These are phyloP conservation scores for Aspergillus fijiensis DNA, from an alignment of 2,329 filamentous ascomycete genomes.

Conservation along the genomic window DNA sequence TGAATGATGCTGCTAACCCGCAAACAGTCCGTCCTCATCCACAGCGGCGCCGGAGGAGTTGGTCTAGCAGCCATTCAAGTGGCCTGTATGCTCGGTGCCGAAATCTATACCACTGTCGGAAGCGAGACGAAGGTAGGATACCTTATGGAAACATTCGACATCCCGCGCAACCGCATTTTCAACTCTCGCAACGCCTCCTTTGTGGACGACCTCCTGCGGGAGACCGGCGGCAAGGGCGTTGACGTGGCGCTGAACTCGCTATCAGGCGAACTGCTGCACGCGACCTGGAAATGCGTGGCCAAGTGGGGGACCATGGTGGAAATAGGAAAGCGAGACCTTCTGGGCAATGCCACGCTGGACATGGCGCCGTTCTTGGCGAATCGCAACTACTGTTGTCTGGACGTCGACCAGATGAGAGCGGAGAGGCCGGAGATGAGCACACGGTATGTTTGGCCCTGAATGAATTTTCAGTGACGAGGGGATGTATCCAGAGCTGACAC, in stretches of 20 bases:
- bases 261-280: conserved; percentile 8
- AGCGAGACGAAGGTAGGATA: conserved; percentile 18
- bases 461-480: too few species aligned
- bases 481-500: background rate
- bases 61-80: conserved; percentile 14
- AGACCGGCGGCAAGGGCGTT: conserved; percentile 22
- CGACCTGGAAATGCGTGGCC: conserved; percentile 19
- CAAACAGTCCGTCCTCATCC: conserved; percentile 12
- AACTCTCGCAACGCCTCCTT: conserved; percentile 21
- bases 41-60: conserved; percentile 7
- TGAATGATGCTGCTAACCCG: background rate
- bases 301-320: conserved; percentile 24
- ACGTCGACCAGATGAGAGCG: conserved; percentile 14
- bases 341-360: conserved; percentile 9
- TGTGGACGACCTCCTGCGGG: conserved; percentile 11
- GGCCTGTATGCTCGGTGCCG: conserved; percentile 6
- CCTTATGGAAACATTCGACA: conserved; percentile 8
- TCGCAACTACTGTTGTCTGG: conserved; percentile 7
- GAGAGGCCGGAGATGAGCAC: background rate
- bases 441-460: background rate
- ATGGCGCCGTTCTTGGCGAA: conserved; percentile 17
- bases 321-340: conserved; percentile 20
- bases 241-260: conserved; percentile 20
- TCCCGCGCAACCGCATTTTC: conserved; percentile 24
- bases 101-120: conserved; percentile 19